These are phyloP conservation scores for Chaetomium fimeti DNA, from an alignment of 495 filamentous ascomycete species.

Conservation along the genomic window DNA sequence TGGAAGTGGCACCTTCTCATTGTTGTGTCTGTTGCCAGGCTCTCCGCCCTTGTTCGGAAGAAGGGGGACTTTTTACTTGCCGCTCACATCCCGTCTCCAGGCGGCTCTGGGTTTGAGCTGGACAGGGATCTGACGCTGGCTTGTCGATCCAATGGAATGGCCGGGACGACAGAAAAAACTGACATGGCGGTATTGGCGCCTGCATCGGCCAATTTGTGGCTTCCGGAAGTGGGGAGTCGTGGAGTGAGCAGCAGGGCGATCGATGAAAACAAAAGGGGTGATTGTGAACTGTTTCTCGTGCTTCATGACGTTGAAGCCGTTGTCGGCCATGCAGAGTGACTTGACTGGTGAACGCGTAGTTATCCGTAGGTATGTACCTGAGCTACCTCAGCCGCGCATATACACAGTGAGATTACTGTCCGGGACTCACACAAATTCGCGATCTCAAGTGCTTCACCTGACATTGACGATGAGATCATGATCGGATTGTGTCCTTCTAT, in stretches of 20 bases:
- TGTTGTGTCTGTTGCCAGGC: background rate
- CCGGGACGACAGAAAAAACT: constrained; percentile 22
- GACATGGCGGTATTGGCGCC: constrained; percentile 32
- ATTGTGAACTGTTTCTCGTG: background rate
- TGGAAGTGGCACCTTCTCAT: background rate
- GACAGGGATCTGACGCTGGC: constrained; percentile 30
- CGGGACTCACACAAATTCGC: background rate
- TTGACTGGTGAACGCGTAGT: no score
- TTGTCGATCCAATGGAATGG: constrained; percentile 32
- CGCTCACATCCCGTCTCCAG: constrained; percentile 19
- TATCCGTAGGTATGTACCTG: no score
- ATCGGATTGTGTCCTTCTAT: background rate
- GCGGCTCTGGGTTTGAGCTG: constrained; percentile 39
- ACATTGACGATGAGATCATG: background rate
- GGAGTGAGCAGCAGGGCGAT: constrained; percentile 1
- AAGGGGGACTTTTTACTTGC: constrained; percentile 13
- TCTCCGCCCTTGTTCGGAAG: background rate
- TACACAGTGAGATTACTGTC: no score
- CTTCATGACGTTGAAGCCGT: constrained; percentile 10
- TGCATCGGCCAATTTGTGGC: constrained; percentile 25
- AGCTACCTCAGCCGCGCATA: no score
- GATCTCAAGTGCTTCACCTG: background rate
- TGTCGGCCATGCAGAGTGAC: background rate
- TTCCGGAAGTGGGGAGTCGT: constrained; percentile 9
- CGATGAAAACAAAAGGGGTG: background rate